These are phyloP conservation scores for Solanum tacnaense DNA, from an alignment of 257 asterid species.

Conservation along the genomic window DNA sequence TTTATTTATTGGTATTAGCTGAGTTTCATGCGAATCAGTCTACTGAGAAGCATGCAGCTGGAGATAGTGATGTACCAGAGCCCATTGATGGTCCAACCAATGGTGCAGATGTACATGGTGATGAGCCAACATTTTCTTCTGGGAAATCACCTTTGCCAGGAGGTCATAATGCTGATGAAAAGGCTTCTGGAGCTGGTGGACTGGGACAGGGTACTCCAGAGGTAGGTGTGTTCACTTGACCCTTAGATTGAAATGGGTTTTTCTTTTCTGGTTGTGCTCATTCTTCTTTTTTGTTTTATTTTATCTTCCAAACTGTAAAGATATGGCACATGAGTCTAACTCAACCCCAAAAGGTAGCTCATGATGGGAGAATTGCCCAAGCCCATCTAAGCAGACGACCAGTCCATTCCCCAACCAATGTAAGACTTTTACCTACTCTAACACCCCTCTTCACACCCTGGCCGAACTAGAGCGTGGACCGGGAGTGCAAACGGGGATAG, in stretches of 20 bases:
- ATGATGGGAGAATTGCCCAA: neutral
- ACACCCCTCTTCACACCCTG: neutral
- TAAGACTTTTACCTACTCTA: neutral
- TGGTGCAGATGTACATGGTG: conserved; percentile 36
- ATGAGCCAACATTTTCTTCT: conserved; percentile 53
- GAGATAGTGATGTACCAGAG: conserved; percentile 20
- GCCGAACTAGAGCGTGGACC: neutral
- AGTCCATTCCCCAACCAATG: neutral
- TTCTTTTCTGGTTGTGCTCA: neutral
- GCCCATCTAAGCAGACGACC: neutral
- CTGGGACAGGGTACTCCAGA: conserved; percentile 92
- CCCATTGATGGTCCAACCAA: conserved; percentile 27
- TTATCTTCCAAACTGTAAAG: neutral
- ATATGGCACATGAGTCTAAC: neutral
- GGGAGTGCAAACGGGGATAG: neutral
- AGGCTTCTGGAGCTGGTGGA: conserved; percentile 53
- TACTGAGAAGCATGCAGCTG: conserved; percentile 15
- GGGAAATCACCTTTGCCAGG: conserved; percentile 70
- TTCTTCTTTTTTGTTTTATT: neutral
- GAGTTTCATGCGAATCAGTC: conserved; percentile 29
- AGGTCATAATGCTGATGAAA: conserved; percentile 38
- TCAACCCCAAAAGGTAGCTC: neutral
- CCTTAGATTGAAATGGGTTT: neutral
- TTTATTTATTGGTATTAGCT: neutral
- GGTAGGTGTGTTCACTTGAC: conserved; percentile 25